Base-by-base conservation (phyloP, 2,329 filamentous ascomycete species). In the Colletotrichum sp. region DNA sequence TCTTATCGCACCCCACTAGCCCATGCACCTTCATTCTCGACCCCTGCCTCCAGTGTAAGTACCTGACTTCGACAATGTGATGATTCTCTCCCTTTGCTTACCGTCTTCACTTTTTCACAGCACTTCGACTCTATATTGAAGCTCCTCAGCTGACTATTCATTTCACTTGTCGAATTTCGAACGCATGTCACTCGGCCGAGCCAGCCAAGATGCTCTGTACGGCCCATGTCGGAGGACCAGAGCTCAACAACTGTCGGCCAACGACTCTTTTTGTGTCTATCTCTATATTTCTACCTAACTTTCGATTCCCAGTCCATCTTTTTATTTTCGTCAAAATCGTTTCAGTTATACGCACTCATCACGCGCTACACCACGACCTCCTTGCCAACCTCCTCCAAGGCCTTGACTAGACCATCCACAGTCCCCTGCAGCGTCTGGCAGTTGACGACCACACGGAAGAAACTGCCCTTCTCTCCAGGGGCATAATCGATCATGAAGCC, bases 401-500 rank as follows among this genome's bases (percentile, higher is more conserved):
- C 90, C 79, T 86, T 87, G 9, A 92, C 85, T 43, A 93, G 82
- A 1, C 89, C 88, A 12, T 89, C 86, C 2, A 91, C 85, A 0
- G 90, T 92, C 6, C 84, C 85, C 75, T 80, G 82, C 65, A 89
- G 80, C 13, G 91, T 92, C 84, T 91, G 89, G 68, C 86, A 86
- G 79, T 92, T 92, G 6, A 92, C 87, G 55, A 92, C 91, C 2
- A 91, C 89, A n/a, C 90, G 85, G 81, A 92, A 89, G 81, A 92
- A 91, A 79, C 87, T 88, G 4, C 91, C 91, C 75, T 82, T 84
- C 8, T 87, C 85, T 3, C 90, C 90, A 0, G 90, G 90, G n/a
- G 91, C 89, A 78, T 91, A 92, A 79, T 92, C 91, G 1, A 91
- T 83, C 91, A 92, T 92, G 84, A 90, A 92, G 0, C 90, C 90